Evolutionary conservation across 306 rosid genomes (phyloP).

Genomic region (Vicia faba): DNA sequence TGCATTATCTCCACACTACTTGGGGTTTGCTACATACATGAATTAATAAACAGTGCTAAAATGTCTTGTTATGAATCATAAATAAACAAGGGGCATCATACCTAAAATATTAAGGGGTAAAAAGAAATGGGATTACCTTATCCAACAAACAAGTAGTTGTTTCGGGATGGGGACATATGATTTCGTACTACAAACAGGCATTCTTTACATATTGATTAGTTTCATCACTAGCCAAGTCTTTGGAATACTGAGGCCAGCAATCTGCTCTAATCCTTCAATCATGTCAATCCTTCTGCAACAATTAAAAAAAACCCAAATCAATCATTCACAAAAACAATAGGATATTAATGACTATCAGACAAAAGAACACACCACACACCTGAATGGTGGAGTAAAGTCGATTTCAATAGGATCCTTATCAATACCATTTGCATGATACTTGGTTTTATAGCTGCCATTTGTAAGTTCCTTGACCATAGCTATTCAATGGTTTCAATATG

Average conservation of each 20-base stretch:
- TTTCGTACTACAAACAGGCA: constrained; percentile 68
- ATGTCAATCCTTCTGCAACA: constrained; percentile 84
- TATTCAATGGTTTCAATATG: constrained; percentile 42
- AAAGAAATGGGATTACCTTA: constrained; percentile 50
- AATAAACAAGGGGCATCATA: neutral
- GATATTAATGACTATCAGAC: constrained; percentile 1
- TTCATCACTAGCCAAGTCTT: constrained; percentile 74
- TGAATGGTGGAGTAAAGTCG: constrained; percentile 76
- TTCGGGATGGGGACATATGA: constrained; percentile 88
- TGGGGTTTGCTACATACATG: neutral
- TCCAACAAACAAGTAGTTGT: constrained; percentile 87
- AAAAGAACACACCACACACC: constrained; percentile 50
- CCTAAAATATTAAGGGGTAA: neutral
- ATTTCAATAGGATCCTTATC: constrained; percentile 77
- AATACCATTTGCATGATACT: constrained; percentile 74
- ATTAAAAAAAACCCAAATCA: constrained; percentile 32
- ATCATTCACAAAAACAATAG: constrained; percentile 16
- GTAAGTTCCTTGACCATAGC: constrained; percentile 91
- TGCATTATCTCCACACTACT: neutral
- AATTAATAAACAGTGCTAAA: neutral
- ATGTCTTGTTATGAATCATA: neutral
- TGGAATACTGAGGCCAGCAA: constrained; percentile 78
- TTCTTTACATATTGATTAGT: constrained; percentile 74
- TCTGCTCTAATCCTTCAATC: constrained; percentile 81
- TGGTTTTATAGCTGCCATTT: constrained; percentile 72